Evolutionary conservation across 768 basidiomycete species (phyloP), one percentile per base, ranked within the genome.

Genomic region (Mycena alexandri): DNA sequence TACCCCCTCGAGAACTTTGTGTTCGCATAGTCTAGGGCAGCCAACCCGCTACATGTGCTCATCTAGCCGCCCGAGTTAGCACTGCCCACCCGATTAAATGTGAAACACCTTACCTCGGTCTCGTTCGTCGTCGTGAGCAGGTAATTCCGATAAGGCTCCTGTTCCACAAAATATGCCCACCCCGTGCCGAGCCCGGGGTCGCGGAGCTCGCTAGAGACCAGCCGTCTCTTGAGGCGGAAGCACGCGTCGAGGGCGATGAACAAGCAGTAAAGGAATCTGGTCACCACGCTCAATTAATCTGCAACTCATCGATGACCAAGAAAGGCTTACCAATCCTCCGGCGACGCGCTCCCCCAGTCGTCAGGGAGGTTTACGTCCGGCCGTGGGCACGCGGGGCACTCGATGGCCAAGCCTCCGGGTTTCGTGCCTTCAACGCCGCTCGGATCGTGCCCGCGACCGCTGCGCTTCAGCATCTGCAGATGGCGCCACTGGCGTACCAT

Each of bases 331-430:
- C 22, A 11, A 2, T 63, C 42, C 1, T 72, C 67, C 36, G 50
- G 52, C 0, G 64, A 21, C 36, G 43, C 56, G 6, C 56, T 33
- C 43, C 68, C 44, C 71, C 71, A 74, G 19, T 65, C 50, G 22
- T 53, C 34, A 10, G 74, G 74, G 2, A 75, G 52, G 56, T 75
- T 75, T 5, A 70, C 46, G 4, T 57, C 53, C 1, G 63, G 67
- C 2, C 53, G 54, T 2, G 74, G 74, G 60, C 74, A 75, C 6
- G 69, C 74, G 5, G 69, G 71, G 42, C 74, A 75, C 16, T 22
- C 25, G 8, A 75, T 38, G 1, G 71, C 73, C 12, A 43, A 19
- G 9, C 33, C 57, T 2, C 57, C 57, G 8, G 51, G 24, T 17
- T 36, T 25, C 5, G 63, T 71, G 3, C 38, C 54, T 5, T 24